These are phyloP conservation scores for Aspergillus luchuensis DNA, from an alignment of 2,329 filamentous ascomycete species.

Conservation along the genomic window DNA sequence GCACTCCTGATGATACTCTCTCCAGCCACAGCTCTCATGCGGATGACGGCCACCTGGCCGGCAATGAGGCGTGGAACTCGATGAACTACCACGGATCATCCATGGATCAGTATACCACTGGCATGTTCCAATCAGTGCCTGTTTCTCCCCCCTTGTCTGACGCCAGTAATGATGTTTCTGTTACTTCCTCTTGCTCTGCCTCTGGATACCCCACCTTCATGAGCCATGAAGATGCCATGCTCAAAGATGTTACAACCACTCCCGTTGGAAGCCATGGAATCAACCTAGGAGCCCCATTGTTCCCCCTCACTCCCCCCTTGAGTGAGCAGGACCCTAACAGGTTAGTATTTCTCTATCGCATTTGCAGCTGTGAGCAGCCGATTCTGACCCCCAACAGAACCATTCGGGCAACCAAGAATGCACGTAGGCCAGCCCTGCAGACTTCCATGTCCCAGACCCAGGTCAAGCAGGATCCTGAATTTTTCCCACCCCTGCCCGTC, in stretches of 20 bases:
- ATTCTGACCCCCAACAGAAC: constrained; percentile 32
- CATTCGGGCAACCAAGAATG: constrained; percentile 42
- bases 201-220: constrained; percentile 42
- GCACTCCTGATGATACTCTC: constrained; percentile 41
- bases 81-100: constrained; percentile 39
- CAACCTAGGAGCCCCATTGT: constrained; percentile 43
- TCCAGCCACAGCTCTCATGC: constrained; percentile 42
- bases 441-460: constrained; percentile 35
- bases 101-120: constrained; percentile 39
- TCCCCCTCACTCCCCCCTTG: constrained; percentile 42
- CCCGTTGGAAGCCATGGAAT: constrained; percentile 39
- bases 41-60: constrained; percentile 39
- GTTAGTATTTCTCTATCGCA: constrained; percentile 29
- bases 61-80: constrained; percentile 39
- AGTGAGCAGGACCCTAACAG: constrained; percentile 46
- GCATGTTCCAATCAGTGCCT: constrained; percentile 41
- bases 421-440: constrained; percentile 40
- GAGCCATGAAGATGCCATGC: constrained; percentile 40
- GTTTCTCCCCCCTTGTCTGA: constrained; percentile 48
- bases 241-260: constrained; percentile 39
- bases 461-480: constrained; percentile 41
- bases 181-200: constrained; percentile 44
- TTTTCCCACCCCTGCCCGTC: constrained; percentile 38
- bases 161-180: constrained; percentile 44
- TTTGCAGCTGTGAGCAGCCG: constrained; percentile 11